Conservation (phyloP, 1,284 basidiomycete genomes). For the Marasmius sp. region DNA sequence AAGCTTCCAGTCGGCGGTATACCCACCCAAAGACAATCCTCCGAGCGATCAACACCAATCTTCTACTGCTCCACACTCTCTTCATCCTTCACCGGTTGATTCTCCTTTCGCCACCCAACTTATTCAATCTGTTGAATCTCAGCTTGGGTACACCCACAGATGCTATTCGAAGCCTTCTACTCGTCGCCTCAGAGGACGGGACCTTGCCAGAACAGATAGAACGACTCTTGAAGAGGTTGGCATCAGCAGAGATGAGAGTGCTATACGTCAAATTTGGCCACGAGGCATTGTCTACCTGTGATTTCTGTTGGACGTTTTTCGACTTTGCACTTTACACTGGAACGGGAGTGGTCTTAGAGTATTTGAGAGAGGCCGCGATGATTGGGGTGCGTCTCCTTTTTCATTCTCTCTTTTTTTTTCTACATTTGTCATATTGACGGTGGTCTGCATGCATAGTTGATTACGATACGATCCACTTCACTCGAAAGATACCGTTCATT, state of each 20-base stretch:
- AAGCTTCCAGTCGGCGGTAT: neutral
- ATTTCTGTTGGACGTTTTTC: constrained; percentile 54
- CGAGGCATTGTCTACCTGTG: constrained; percentile 56
- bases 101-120: constrained; percentile 54
- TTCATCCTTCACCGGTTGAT: constrained; percentile 51
- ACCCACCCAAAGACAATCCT: constrained; percentile 2
- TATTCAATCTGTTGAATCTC: constrained; percentile 56
- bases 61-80: constrained; percentile 53
- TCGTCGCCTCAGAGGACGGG: constrained; percentile 33
- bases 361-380: constrained; percentile 55
- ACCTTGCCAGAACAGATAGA: constrained; percentile 49
- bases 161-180: constrained; percentile 45
- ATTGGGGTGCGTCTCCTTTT: constrained; percentile 42
- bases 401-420: neutral
- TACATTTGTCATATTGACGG: neutral
- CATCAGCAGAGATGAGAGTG: constrained; percentile 56
- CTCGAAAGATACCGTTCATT: constrained; percentile 47
- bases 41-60: neutral
- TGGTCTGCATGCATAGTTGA: constrained; percentile 19
- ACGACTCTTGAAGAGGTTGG: constrained; percentile 52
- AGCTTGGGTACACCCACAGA: constrained; percentile 56
- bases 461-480: constrained; percentile 31
- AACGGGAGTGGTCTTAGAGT: constrained; percentile 53
- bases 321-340: constrained; percentile 62
- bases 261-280: constrained; percentile 72